Base-by-base conservation (phyloP, 2,329 filamentous ascomycete species). In the Alternaria sp. region DNA sequence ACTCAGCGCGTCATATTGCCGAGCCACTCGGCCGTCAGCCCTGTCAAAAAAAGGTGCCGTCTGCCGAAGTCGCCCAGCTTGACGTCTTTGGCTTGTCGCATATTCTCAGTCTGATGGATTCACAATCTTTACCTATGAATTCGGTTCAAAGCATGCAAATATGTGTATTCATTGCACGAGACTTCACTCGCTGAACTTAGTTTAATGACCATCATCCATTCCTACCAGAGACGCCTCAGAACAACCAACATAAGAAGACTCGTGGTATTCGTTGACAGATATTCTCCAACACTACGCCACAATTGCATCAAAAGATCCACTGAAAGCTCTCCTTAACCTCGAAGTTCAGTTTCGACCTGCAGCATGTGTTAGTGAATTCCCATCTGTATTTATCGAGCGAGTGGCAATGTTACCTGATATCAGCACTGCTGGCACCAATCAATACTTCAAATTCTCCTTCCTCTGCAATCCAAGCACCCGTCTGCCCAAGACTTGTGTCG, bases 301-400 rank as follows among this genome's bases (percentile, higher is more conserved):
- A 32, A 12, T 34, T 47, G n/a, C 6, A 36, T 18, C 46, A 89
- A 66, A 88, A 89, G 7, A 87, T 81, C 88, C 88, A 90, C 24
- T 84, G 88, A 71, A 90, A 90, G 5, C 87, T 86, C 69, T 90
- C 84, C 70, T 85, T 80, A 41, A 90, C 87, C 53, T 86, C 83
- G 62, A 91, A 90, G 14, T 78, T 78, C 5, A 80, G 71, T 43
- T 77, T 80, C 58, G 80, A 78, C 67, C 86, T 88, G 39, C 8
- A 22, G 9, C 7, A 7, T 34, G 26, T 14, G 51, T 76, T 66
- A 72, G 67, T 43, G 48, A 32, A 48, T n/a, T 36, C 14, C 11
- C 26, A 44, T 4, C 16, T 9, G 11, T 16, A 9, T 16, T 24
- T 12, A 43, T n/a, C n/a, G n/a, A 24, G 16, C 20, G 20, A 39